Conservation (phyloP, 2,329 filamentous ascomycete genomes). For the Exophiala lecanii-corni region DNA sequence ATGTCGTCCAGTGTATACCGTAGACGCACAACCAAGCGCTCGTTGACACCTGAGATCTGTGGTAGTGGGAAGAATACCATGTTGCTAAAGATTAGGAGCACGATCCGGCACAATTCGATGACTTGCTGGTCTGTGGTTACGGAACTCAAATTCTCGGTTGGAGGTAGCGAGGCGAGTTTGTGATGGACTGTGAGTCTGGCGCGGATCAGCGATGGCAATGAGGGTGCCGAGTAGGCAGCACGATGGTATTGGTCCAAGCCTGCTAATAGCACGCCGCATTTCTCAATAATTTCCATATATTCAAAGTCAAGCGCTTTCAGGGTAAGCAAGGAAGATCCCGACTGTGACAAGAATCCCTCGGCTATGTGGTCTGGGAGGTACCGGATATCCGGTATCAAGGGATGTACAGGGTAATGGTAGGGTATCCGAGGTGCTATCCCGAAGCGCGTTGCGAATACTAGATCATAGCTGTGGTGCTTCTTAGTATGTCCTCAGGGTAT, state of each 20-base stretch:
- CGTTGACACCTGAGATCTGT: slow-evolving; percentile 1
- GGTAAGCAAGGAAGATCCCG: background rate
- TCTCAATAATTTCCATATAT: background rate
- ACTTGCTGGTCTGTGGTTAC: background rate
- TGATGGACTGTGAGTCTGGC: slow-evolving; percentile 5
- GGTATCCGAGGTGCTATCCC: background rate
- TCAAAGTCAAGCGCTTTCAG: background rate
- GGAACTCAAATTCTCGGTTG: background rate
- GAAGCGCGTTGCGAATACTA: slow-evolving; percentile 4
- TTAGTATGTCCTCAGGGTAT: background rate
- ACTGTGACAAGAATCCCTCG: background rate
- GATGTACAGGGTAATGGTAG: background rate
- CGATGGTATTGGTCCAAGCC: slow-evolving; percentile 6
- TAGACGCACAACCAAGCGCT: slow-evolving; percentile 1
- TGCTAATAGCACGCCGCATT: background rate
- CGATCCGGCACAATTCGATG: slow-evolving; percentile 5
- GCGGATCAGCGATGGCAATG: background rate
- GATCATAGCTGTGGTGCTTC: slow-evolving; percentile 3
- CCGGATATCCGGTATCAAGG: background rate
- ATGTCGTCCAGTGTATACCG: background rate
- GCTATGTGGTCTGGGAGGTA: background rate
- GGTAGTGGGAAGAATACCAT: slow-evolving; percentile 8
- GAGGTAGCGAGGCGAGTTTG: slow-evolving; percentile 1
- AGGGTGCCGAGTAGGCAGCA: background rate
- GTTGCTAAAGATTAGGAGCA: slow-evolving; percentile 7